Conservation (phyloP, 2,329 filamentous ascomycete species). For the Periconia macrospinosa region DNA sequence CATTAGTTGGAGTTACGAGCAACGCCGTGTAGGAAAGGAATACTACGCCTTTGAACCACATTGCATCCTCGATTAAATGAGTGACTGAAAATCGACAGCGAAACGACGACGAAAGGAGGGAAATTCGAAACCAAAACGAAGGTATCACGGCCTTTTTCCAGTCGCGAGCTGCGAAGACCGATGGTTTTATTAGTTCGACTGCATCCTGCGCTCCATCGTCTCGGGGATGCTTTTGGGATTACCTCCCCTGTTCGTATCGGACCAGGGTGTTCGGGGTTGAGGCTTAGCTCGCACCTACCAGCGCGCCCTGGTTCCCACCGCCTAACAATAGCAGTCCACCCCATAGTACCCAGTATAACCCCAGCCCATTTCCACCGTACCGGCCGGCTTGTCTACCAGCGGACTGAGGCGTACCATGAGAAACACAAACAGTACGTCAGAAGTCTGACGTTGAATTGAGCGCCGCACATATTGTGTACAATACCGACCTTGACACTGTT, state of each 20-base stretch:
- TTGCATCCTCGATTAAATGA: conserved; percentile 40
- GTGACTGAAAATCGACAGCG: conserved; percentile 23
- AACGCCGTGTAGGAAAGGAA: conserved; percentile 24
- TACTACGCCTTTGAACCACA: conserved; percentile 38
- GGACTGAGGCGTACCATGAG: too few relatives aligned
- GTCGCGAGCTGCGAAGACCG: conserved; percentile 25
- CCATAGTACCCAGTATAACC: too few relatives aligned
- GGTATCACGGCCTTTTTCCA: conserved; percentile 26
- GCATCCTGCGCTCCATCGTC: conserved; percentile 11
- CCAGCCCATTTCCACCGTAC: too few relatives aligned
- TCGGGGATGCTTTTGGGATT: conserved; percentile 11
- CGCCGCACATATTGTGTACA: too few relatives aligned
- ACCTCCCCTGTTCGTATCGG: conserved; percentile 17
- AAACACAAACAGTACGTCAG: too few relatives aligned
- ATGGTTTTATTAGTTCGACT: conserved; percentile 18
- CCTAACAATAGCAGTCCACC: background rate
- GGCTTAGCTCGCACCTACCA: conserved; percentile 31
- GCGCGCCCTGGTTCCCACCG: conserved; percentile 8
- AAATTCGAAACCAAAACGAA: conserved; percentile 29
- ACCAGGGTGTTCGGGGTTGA: conserved; percentile 25
- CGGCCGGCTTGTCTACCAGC: too few relatives aligned
- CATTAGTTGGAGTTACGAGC: conserved; percentile 25
- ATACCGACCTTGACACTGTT: too few relatives aligned
- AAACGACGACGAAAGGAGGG: conserved; percentile 23
- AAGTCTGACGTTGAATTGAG: background rate